Conservation (phyloP, 495 filamentous ascomycete species). For the Neurospora tetraspora region DNA sequence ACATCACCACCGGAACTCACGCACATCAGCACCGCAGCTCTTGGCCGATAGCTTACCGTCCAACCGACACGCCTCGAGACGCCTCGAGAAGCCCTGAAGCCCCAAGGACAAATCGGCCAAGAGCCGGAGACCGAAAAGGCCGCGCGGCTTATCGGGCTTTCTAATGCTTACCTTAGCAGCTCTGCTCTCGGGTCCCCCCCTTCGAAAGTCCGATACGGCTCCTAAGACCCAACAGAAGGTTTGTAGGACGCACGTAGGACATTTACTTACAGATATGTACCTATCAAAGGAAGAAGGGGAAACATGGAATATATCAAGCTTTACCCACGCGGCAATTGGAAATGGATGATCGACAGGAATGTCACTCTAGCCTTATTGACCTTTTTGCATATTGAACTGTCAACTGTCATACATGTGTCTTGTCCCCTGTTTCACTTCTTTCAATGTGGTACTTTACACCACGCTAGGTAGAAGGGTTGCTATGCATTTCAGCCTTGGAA, state of each 20-base stretch:
- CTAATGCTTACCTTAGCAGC: neutral
- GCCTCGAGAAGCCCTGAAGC: neutral
- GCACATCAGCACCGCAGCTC: neutral
- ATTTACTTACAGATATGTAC: too few relatives aligned
- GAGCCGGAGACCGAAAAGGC: neutral
- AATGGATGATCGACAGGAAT: neutral
- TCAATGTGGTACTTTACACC: neutral
- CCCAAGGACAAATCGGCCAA: neutral
- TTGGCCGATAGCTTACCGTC: neutral
- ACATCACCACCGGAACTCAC: neutral
- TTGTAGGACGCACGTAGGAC: neutral
- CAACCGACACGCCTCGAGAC: neutral
- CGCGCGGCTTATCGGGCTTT: neutral
- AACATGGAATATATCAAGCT: too few relatives aligned
- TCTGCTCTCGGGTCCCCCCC: neutral
- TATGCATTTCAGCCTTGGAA: neutral
- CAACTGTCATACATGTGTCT: neutral
- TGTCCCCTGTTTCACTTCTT: too few relatives aligned
- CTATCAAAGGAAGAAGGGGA: too few relatives aligned
- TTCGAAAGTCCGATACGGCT: neutral
- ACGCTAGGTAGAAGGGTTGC: neutral
- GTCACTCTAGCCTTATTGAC: neutral
- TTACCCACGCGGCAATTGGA: neutral
- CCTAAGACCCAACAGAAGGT: neutral
- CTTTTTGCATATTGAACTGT: neutral